phyloP scores from a whole-genome alignment of 306 rosid genomes.

The Trifolium subterraneum region DNA sequence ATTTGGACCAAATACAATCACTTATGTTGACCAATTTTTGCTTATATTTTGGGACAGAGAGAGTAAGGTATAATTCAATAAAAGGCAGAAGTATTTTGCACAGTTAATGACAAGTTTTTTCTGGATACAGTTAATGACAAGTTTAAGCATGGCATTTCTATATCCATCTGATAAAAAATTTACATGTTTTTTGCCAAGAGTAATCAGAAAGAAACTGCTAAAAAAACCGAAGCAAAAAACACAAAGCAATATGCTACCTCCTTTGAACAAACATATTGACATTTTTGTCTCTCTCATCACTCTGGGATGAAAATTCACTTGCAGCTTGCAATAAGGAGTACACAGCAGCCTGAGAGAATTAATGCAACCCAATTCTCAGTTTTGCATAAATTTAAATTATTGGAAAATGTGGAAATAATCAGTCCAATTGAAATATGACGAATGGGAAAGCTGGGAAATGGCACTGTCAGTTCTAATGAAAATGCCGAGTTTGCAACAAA shows the following conservation, averaged over 20 bases:
- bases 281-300: constrained; percentile 74
- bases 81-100: neutral
- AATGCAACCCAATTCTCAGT: constrained; percentile 45
- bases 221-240: constrained; percentile 19
- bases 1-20: too few species aligned
- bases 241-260: constrained; percentile 62
- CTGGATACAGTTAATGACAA: too few species aligned
- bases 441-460: neutral
- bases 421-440: constrained; percentile 25
- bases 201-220: constrained; percentile 33
- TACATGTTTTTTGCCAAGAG: neutral
- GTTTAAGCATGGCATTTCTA: neutral
- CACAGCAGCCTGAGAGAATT: constrained; percentile 80
- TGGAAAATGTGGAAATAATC: constrained; percentile 14
- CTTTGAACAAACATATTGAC: constrained; percentile 74
- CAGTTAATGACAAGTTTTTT: constrained; percentile 16
- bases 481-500: constrained; percentile 13
- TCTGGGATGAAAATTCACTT: constrained; percentile 75
- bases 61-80: neutral
- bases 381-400: constrained; percentile 26
- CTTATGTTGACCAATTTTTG: too few species aligned
- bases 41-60: too few species aligned
- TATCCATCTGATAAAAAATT: constrained; percentile 30
- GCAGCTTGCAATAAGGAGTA: constrained; percentile 92
- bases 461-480: constrained; percentile 26